Evolutionary conservation across 129 eudicot genomes (phyloP).

Genomic region (Daucus carota): DH1_v3.0 NC_030387.2:30430501-30431000

Average conservation of each 20-base stretch:
- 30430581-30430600: not conserved
- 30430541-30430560: not conserved
- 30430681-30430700: not conserved
- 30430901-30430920: not conserved
- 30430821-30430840: not conserved
- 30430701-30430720: not conserved
- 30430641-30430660: not conserved
- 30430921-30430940: not conserved
- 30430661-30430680: not conserved
- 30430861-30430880: not conserved
- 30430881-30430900: not conserved
- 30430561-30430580: not conserved
- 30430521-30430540: not conserved
- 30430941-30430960: not conserved
- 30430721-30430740: not conserved
- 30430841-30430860: not conserved
- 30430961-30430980: not conserved
- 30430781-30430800: not conserved
- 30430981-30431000: not conserved
- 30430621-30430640: not conserved
- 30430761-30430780: not conserved
- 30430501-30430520: conserved; percentile 18
- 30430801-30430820: not conserved
- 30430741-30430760: conserved; percentile 11
- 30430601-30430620: not conserved